Base-by-base conservation (phyloP, 805 yeast genomes). In the Lachancea nothofagi region DNA sequence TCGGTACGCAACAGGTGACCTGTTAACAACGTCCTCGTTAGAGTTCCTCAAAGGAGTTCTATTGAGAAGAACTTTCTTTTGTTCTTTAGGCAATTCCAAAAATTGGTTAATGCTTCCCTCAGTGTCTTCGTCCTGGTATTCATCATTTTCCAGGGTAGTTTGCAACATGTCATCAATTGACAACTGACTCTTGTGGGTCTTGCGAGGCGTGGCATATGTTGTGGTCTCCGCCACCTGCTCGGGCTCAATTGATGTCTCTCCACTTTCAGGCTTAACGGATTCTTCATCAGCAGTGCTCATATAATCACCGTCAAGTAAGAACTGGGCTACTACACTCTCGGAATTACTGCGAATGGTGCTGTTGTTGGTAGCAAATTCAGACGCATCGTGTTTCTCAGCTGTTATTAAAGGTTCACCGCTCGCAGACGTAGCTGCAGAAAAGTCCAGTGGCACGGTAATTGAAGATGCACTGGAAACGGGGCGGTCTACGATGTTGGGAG, bases 31-130 rank as follows among this genome's bases (percentile, higher is more conserved):
- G n/a, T 47, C 48, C 9, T 46, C 38, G 4, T 38, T 20, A 12
- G 40, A 40, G 30, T 55, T 56, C 21, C 51, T 40, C 23, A 55
- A 36, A 2, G 61, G 61, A 7, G 59, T 48, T 40, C 44, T 53
- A 18, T 50, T 49, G 28, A 54, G 31, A n/a, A 43, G 38, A 7
- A 28, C 17, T 20, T 36, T 41, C 9, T 27, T 32, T 14, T 28
- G 24, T 15, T 27, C 33, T 24, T 21, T 36, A 8, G 38, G 39
- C 12, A 34, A 14, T 9, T 13, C 25, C 23, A 27, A 10, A 7
- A 33, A 20, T 6, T 31, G 29, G 4, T 33, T 7, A n/a, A 18
- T 30, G 3, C 15, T 13, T 5, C 8, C 12, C 3, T 15, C n/a
- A 8, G 29, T 13, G 13, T 22, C 22, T 14, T 36, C 21, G 13